These are phyloP conservation scores for Fusarium fracticaudum DNA, from an alignment of 2,329 filamentous ascomycete species.

Conservation along the genomic window DNA sequence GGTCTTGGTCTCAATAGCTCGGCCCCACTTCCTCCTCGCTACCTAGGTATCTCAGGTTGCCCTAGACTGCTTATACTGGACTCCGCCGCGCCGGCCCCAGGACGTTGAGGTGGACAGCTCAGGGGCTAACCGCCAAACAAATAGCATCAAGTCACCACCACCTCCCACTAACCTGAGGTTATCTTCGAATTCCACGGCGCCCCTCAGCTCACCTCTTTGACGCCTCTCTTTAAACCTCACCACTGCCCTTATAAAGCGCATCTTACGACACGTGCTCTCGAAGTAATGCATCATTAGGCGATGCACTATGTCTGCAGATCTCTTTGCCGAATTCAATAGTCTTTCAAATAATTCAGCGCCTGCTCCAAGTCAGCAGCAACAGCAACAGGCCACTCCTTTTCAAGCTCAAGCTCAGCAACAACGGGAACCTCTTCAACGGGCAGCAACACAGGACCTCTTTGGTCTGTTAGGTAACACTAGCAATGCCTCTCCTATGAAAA, in stretches of 20 bases:
- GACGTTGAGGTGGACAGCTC: neutral
- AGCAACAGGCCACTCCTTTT: constrained; percentile 16
- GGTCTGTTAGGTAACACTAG: constrained; percentile 34
- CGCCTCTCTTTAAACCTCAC: neutral
- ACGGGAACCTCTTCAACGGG: constrained; percentile 16
- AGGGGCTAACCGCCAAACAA: constrained; percentile 32
- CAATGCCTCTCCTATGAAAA: constrained; percentile 17
- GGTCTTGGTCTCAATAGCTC: constrained; percentile 17
- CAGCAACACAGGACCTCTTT: constrained; percentile 43
- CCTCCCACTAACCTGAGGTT: neutral
- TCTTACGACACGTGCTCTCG: constrained; percentile 8
- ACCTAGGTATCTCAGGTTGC: neutral
- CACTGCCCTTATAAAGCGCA: neutral
- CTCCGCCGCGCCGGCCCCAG: constrained; percentile 3
- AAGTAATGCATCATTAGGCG: constrained; percentile 26
- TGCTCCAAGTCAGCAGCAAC: constrained; percentile 31
- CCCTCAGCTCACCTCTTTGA: neutral
- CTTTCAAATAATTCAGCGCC: constrained; percentile 52
- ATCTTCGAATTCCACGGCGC: constrained; percentile 3
- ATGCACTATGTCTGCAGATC: constrained; percentile 68
- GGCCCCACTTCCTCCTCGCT: constrained; percentile 30
- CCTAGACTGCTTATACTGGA: constrained; percentile 9
- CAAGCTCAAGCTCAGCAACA: constrained; percentile 20
- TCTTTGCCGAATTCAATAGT: constrained; percentile 70
- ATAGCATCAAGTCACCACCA: constrained; percentile 2